These are phyloP conservation scores for Lablab purpureus DNA, from an alignment of 306 rosid species.

Conservation along the genomic window DNA sequence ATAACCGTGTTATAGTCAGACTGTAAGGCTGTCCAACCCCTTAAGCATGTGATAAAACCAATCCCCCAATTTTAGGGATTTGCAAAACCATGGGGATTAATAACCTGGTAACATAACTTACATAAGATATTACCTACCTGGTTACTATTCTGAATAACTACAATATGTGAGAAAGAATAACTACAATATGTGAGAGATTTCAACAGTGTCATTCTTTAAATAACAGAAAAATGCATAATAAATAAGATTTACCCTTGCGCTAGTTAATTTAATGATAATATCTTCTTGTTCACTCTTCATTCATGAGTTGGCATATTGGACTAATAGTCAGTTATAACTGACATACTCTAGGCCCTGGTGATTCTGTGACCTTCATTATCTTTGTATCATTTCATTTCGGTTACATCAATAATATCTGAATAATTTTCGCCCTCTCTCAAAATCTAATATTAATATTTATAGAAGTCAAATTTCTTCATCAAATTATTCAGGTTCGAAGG, in stretches of 20 bases:
- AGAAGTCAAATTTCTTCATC: background rate
- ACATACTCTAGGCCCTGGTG: too few species aligned
- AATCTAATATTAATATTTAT: too few species aligned
- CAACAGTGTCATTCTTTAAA: background rate
- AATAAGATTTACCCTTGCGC: background rate
- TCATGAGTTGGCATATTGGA: background rate
- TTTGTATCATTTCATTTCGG: too few species aligned
- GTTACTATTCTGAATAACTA: background rate
- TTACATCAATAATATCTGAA: too few species aligned
- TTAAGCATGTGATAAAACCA: background rate
- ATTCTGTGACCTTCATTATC: too few species aligned
- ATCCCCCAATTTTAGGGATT: background rate
- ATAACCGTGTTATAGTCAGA: background rate
- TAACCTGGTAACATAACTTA: background rate
- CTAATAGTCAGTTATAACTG: background rate
- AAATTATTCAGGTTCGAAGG: too few species aligned
- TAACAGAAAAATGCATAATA: background rate
- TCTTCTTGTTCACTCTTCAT: background rate
- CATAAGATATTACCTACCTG: background rate
- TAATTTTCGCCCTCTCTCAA: too few species aligned
- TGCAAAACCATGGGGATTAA: background rate
- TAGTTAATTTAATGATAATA: slow-evolving; percentile 1
- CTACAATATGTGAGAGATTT: background rate
- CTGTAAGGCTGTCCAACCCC: background rate
- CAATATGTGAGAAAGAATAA: background rate